These are phyloP conservation scores for Crithidia thermophila DNA, from an alignment of 208 protist genomes.

Conservation along the genomic window DNA sequence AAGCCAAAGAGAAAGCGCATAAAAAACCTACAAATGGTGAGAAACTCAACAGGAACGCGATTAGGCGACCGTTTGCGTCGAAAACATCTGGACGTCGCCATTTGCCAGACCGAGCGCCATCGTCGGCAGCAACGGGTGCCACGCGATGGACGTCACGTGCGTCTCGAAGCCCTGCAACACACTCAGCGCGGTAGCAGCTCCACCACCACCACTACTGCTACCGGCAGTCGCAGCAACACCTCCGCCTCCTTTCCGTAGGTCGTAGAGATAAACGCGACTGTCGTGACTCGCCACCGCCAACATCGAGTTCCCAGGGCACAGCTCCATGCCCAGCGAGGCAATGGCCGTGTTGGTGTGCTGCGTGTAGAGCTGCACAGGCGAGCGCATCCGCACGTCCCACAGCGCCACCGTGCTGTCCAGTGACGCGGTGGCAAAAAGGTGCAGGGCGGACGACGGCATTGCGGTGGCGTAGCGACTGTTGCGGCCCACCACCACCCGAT, in stretches of 20 bases:
- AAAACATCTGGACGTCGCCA: slow-evolving; percentile 27
- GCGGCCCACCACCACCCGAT: slow-evolving; percentile 59
- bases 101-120: slow-evolving; percentile 52
- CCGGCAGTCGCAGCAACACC: too few relatives aligned
- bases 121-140: slow-evolving; percentile 71
- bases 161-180: slow-evolving; percentile 36
- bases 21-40: too few relatives aligned
- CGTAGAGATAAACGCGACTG: slow-evolving; percentile 68
- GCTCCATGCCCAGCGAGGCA: slow-evolving; percentile 52
- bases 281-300: slow-evolving; percentile 84
- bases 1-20: too few relatives aligned
- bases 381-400: slow-evolving; percentile 71
- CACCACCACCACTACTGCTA: too few relatives aligned
- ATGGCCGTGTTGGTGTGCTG: slow-evolving; percentile 76
- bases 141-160: slow-evolving; percentile 58
- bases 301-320: slow-evolving; percentile 51
- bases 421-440: slow-evolving; percentile 72
- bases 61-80: too few relatives aligned
- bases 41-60: too few relatives aligned
- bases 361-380: slow-evolving; percentile 61
- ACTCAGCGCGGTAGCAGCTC: slow-evolving; percentile 32
- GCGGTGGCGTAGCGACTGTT: slow-evolving; percentile 44
- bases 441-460: slow-evolving; percentile 25
- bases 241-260: slow-evolving; percentile 41
- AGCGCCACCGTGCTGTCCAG: slow-evolving; percentile 70